These are phyloP conservation scores for Nepenthes gracilis DNA, from an alignment of 148 eudicot genomes.

Conservation along the genomic window DNA sequence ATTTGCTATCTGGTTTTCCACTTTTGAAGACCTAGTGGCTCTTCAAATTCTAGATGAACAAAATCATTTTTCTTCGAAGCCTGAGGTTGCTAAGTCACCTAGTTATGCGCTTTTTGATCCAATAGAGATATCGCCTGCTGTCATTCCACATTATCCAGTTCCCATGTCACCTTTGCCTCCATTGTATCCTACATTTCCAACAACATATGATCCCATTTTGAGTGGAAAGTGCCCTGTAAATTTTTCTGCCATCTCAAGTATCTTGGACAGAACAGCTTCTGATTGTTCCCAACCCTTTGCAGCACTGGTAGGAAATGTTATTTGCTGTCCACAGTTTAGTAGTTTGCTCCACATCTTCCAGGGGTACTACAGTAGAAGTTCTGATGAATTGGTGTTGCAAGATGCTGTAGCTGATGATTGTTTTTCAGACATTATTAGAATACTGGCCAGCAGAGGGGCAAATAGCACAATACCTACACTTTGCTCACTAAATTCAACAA, in stretches of 20 bases:
- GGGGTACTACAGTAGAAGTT: constrained; percentile 53
- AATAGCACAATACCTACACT: constrained; percentile 56
- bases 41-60: constrained; percentile 26
- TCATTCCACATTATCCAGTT: constrained; percentile 56
- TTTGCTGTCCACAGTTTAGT: constrained; percentile 88
- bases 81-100: constrained; percentile 49
- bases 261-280: constrained; percentile 79
- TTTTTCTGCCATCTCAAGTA: constrained; percentile 66
- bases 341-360: constrained; percentile 79
- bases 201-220: constrained; percentile 62
- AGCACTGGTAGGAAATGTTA: constrained; percentile 58
- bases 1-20: constrained; percentile 39
- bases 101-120: constrained; percentile 51
- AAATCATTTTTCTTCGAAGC: constrained; percentile 22
- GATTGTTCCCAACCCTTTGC: constrained; percentile 76
- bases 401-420: constrained; percentile 65
- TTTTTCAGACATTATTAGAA: constrained; percentile 65
- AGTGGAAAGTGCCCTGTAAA: constrained; percentile 91
- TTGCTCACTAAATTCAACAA: constrained; percentile 67
- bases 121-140: constrained; percentile 81
- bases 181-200: constrained; percentile 70
- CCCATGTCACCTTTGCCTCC: constrained; percentile 56
- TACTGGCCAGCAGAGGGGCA: constrained; percentile 82
- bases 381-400: constrained; percentile 55
- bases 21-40: constrained; percentile 27